Evolutionary conservation across 768 basidiomycete species (phyloP).

Genomic region (Kwoniella sp.): DNA sequence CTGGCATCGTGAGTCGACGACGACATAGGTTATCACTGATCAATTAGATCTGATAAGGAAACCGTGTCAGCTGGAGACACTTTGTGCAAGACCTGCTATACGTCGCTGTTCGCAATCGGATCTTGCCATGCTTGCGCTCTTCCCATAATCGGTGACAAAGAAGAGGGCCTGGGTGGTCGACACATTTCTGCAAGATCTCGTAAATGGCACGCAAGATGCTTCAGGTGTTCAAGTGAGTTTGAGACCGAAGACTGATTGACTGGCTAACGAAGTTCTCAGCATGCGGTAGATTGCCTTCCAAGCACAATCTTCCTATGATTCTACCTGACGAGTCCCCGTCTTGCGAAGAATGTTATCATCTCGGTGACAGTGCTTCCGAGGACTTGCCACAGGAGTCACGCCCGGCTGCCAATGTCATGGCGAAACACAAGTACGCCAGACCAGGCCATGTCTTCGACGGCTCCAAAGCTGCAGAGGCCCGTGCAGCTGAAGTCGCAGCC

Average conservation of each 20-base stretch:
- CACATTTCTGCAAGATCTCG: slow-evolving; percentile 14
- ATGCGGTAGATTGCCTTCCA: slow-evolving; percentile 4
- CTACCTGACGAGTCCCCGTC: slow-evolving; percentile 4
- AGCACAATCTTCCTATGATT: neutral
- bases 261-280: slow-evolving; percentile 1
- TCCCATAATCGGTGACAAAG: slow-evolving; percentile 24
- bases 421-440: slow-evolving; percentile 5
- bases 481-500: neutral
- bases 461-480: neutral
- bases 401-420: neutral
- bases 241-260: neutral
- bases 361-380: neutral
- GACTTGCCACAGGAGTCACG: neutral
- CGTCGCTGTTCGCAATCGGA: slow-evolving; percentile 10
- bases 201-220: slow-evolving; percentile 27
- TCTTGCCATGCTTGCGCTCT: slow-evolving; percentile 7
- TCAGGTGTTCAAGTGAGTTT: slow-evolving; percentile 22
- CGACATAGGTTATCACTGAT: neutral
- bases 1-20: slow-evolving; percentile 17
- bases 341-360: slow-evolving; percentile 11
- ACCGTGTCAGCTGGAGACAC: slow-evolving; percentile 11
- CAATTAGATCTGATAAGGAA: neutral
- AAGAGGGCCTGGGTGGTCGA: slow-evolving; percentile 19
- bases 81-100: slow-evolving; percentile 22
- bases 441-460: slow-evolving; percentile 7